A percentile compares a stretch with the other conserved stretches of the same genome.
phyloP scores from a whole-genome alignment of 371 early-diverging fungal species.

The Rhizopus microsporus region DNA sequence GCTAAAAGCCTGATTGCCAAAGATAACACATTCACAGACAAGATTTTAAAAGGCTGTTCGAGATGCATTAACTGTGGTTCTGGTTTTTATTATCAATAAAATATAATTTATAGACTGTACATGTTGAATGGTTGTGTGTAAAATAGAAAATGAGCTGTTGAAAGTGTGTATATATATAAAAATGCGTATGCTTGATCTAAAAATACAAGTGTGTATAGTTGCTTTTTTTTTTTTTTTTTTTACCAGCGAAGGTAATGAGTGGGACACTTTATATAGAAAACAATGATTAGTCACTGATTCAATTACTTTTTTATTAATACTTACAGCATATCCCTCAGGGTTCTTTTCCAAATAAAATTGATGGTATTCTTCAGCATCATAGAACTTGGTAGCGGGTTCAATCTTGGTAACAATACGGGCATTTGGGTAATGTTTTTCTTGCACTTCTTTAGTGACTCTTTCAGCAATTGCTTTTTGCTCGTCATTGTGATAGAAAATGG shows the following conservation, averaged over 20 bases:
- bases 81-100: slow-evolving; percentile 10
- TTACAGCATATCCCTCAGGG: slow-evolving; percentile 38
- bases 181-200: neutral
- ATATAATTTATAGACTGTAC: neutral
- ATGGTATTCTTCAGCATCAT: slow-evolving; percentile 89
- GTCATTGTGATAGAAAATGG: slow-evolving; percentile 77
- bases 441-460: slow-evolving; percentile 59
- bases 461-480: slow-evolving; percentile 80
- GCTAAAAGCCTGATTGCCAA: slow-evolving; percentile 18
- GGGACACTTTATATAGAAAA: slow-evolving; percentile 35
- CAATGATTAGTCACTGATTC: slow-evolving; percentile 11
- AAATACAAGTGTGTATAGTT: neutral
- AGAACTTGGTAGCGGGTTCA: slow-evolving; percentile 67
- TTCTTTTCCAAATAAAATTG: slow-evolving; percentile 78
- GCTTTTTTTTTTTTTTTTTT: slow-evolving; percentile 1
- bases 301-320: slow-evolving; percentile 2
- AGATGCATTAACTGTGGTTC: slow-evolving; percentile 30
- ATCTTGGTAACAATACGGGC: slow-evolving; percentile 69
- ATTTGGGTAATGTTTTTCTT: slow-evolving; percentile 60
- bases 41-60: slow-evolving; percentile 18
- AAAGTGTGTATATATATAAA: neutral
- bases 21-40: slow-evolving; percentile 10
- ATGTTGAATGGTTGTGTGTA: neutral
- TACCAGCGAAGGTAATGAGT: slow-evolving; percentile 55
- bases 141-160: neutral